Percentiles rank a stretch among this genome's conserved stretches.
phyloP scores from a whole-genome alignment of 1,284 basidiomycete species.

The Wallemia mellicola region DNA sequence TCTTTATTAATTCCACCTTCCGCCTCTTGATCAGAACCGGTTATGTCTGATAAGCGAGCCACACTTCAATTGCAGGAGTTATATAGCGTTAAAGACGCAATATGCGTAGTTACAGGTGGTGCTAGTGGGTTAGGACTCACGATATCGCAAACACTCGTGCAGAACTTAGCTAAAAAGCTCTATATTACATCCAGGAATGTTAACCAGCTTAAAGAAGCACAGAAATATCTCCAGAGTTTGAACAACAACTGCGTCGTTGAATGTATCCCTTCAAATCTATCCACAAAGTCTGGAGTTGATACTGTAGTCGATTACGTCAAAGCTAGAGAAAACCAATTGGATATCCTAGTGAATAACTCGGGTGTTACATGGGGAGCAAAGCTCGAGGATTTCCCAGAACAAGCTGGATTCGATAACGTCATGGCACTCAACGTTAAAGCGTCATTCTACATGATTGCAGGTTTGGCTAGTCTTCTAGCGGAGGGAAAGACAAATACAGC shows the following conservation, averaged over 20 bases:
- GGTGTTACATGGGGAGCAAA: conserved; percentile 51
- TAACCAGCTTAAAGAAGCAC: conserved; percentile 33
- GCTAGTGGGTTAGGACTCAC: conserved; percentile 46
- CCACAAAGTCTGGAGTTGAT: not conserved
- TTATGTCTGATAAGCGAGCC: not conserved
- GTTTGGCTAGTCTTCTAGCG: conserved; percentile 30
- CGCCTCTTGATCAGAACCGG: no score
- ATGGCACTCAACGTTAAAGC: conserved; percentile 51
- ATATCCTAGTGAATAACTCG: conserved; percentile 51
- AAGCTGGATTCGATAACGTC: conserved; percentile 47
- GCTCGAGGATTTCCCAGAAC: conserved; percentile 33
- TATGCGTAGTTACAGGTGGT: not conserved
- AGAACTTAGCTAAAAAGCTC: conserved; percentile 43
- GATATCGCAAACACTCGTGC: conserved; percentile 47
- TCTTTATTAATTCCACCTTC: not conserved
- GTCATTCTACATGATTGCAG: conserved; percentile 27
- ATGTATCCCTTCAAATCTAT: not conserved
- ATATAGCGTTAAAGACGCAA: not conserved
- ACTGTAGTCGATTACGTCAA: not conserved
- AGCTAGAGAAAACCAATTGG: not conserved
- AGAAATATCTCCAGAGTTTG: conserved; percentile 27
- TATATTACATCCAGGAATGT: conserved; percentile 66
- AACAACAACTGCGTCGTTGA: not conserved
- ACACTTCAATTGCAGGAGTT: not conserved
- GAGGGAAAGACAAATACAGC: conserved; percentile 35